Evolutionary conservation across 2,329 filamentous ascomycete genomes (phyloP).

Genomic region (Hypoxylon sp.): DNA sequence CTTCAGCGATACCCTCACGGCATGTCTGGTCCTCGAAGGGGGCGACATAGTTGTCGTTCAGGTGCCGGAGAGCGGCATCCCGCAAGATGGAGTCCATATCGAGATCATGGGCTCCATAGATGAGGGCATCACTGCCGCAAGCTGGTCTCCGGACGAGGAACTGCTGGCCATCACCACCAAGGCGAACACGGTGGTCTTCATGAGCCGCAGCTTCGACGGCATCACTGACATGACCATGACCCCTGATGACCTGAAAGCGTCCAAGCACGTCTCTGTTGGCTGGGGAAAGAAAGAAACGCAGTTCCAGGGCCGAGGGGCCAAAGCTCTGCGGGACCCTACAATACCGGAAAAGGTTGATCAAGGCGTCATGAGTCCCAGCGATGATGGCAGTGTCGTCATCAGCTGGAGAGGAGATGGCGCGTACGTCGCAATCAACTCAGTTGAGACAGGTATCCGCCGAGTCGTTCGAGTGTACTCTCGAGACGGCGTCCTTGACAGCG

Average conservation of each 20-base stretch:
- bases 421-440: slow-evolving; percentile 84
- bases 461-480: slow-evolving; percentile 90
- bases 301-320: slow-evolving; percentile 90
- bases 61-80: slow-evolving; percentile 62
- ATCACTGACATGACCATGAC: slow-evolving; percentile 78
- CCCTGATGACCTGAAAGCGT: slow-evolving; percentile 81
- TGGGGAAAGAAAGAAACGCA: slow-evolving; percentile 99
- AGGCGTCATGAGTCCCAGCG: slow-evolving; percentile 76
- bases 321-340: slow-evolving; percentile 88
- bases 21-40: slow-evolving; percentile 84
- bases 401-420: slow-evolving; percentile 96
- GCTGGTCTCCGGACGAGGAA: slow-evolving; percentile 96
- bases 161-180: slow-evolving; percentile 84
- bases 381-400: slow-evolving; percentile 75
- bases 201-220: slow-evolving; percentile 90
- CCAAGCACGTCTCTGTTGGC: slow-evolving; percentile 92
- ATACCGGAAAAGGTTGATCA: slow-evolving; percentile 92
- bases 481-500: slow-evolving; percentile 89
- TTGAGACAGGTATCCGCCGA: slow-evolving; percentile 74
- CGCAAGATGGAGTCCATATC: slow-evolving; percentile 75
- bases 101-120: slow-evolving; percentile 97
- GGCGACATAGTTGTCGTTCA: slow-evolving; percentile 89
- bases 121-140: slow-evolving; percentile 85
- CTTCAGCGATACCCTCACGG: slow-evolving; percentile 79
- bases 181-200: slow-evolving; percentile 81